Conservation (phyloP, 345 rosid genomes). For the Noccaea bulbosa region DNA sequence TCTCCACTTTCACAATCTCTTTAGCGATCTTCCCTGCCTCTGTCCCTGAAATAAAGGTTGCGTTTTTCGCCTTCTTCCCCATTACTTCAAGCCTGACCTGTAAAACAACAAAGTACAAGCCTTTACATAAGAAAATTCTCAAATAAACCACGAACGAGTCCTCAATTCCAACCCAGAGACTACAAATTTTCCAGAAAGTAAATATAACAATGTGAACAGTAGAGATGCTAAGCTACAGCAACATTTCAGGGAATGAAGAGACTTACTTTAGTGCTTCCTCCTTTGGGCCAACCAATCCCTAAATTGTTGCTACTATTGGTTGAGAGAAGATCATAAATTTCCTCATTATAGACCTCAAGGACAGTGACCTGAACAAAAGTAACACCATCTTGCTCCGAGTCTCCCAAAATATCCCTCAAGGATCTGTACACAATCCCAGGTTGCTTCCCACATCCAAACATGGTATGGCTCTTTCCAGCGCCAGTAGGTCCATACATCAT, state of each 20-base stretch:
- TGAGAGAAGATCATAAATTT: slow-evolving; percentile 86
- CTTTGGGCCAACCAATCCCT: slow-evolving; percentile 85
- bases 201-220: not conserved
- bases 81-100: slow-evolving; percentile 94
- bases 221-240: not conserved
- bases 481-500: slow-evolving; percentile 99
- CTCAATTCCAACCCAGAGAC: not conserved
- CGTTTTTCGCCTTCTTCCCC: slow-evolving; percentile 96
- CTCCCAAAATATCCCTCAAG: slow-evolving; percentile 75
- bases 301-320: slow-evolving; percentile 64
- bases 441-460: slow-evolving; percentile 91
- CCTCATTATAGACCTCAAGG: slow-evolving; percentile 92
- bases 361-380: slow-evolving; percentile 89
- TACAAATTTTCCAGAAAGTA: not conserved
- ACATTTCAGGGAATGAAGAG: not conserved
- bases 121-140: not conserved
- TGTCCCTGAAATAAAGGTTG: slow-evolving; percentile 79
- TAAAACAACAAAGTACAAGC: slow-evolving; percentile 22
- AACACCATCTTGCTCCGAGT: slow-evolving; percentile 52
- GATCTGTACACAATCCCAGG: slow-evolving; percentile 89
- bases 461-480: slow-evolving; percentile 91
- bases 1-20: slow-evolving; percentile 96
- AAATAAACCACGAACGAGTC: not conserved
- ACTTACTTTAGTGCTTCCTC: slow-evolving; percentile 64
- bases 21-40: slow-evolving; percentile 88